Evolutionary conservation across 345 rosid genomes (phyloP).

Genomic region (Geranium rotundifolium): DNA sequence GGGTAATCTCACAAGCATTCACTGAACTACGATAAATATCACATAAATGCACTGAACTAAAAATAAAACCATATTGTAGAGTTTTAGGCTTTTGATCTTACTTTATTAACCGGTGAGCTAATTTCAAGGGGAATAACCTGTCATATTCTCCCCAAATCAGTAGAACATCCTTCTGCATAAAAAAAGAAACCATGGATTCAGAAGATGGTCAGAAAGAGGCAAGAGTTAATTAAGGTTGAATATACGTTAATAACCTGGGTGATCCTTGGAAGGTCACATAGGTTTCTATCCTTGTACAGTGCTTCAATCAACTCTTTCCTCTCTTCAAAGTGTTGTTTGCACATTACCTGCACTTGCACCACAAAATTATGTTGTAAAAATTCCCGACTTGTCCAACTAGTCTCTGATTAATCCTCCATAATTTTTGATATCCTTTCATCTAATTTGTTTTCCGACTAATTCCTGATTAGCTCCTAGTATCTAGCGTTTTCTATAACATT

Average conservation of each 20-base stretch:
- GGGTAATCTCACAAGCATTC: too few species aligned
- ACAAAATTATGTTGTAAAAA: too few species aligned
- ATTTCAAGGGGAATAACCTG: constrained; percentile 10
- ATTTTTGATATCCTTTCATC: too few species aligned
- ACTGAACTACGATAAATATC: too few species aligned
- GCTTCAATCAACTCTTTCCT: constrained; percentile 12
- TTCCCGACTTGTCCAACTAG: too few species aligned
- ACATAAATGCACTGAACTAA: too few species aligned
- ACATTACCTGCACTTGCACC: constrained; percentile 8
- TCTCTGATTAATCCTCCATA: too few species aligned
- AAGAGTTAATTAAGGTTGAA: not conserved
- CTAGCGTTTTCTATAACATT: too few species aligned
- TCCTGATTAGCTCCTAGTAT: too few species aligned
- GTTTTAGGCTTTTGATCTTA: not conserved
- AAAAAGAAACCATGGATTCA: not conserved
- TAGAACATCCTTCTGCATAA: constrained; percentile 6
- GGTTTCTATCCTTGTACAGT: constrained; percentile 10
- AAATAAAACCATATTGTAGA: too few species aligned
- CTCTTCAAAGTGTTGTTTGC: constrained; percentile 7
- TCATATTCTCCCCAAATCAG: constrained; percentile 19
- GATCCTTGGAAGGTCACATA: constrained; percentile 12
- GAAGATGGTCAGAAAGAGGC: not conserved
- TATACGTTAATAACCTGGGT: constrained; percentile 8
- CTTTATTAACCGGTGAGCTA: constrained; percentile 15
- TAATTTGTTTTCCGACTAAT: too few species aligned